Conservation (phyloP, 2,329 filamentous ascomycete genomes). For the Ascochyta viciae-villosae region DNA sequence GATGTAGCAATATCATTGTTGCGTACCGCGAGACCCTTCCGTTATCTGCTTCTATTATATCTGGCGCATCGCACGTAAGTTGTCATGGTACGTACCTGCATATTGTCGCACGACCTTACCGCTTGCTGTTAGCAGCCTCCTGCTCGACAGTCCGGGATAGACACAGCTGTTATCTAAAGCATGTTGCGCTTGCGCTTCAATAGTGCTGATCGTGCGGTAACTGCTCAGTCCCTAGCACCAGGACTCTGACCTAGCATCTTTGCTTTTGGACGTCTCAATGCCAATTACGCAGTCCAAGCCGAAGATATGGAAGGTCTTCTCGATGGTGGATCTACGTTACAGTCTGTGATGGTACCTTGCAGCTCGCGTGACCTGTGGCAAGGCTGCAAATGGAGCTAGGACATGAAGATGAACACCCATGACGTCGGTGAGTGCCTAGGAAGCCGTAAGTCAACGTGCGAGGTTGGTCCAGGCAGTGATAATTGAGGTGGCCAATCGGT, state of each 20-base stretch:
- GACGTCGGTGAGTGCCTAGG: conserved; percentile 10
- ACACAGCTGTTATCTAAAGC: neutral
- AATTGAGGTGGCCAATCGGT: conserved; percentile 32
- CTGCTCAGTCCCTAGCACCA: neutral
- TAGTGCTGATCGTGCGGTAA: neutral
- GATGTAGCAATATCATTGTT: conserved; percentile 19
- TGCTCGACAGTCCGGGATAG: neutral
- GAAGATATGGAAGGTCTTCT: neutral
- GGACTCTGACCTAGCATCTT: neutral
- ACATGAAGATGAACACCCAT: conserved; percentile 3
- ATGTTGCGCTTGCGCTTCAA: neutral
- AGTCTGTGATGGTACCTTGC: conserved; percentile 28
- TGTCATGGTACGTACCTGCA: conserved; percentile 27
- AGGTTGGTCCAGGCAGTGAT: neutral
- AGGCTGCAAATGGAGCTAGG: conserved; percentile 9
- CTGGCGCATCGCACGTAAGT: conserved; percentile 16
- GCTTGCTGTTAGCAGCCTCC: conserved; percentile 10
- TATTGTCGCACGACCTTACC: conserved; percentile 32
- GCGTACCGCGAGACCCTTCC: conserved; percentile 27
- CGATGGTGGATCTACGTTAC: conserved; percentile 12
- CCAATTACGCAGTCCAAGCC: neutral
- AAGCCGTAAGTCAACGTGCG: neutral
- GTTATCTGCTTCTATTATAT: conserved; percentile 11
- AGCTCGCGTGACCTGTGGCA: conserved; percentile 24
- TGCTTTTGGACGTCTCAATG: neutral